Evolutionary conservation across 768 basidiomycete species (phyloP), one percentile per base, ranked within the genome.

Genomic region (Podaxis mareebaensis): DNA sequence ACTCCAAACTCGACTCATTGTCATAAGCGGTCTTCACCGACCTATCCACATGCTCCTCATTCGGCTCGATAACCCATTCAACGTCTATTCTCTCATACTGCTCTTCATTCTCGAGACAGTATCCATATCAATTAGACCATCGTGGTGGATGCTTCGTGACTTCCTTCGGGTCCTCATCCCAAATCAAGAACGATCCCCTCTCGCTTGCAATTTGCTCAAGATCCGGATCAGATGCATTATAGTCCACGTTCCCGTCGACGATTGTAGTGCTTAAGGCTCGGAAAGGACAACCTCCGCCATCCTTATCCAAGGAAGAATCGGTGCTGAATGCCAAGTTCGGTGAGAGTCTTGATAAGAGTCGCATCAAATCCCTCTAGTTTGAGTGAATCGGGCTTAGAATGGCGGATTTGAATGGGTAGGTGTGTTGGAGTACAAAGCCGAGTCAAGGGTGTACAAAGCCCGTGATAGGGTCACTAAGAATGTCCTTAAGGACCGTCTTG

Each of bases 361-460:
- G 61, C 64, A 48, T 68, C 68, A 0, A 44, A 48, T 4, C 66
- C 68, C 44, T 67, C 64, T 11, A 67, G 59, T 11, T 49, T 22
- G 17, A 53, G 51, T 4, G 62, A 57, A 11, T 38, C 20, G 3
- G 48, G 17, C 46, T 30, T n/a, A 54, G 15, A 15, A 57, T 38
- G 4, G 24, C 46, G 3, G 30, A 22, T 17, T 42, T 11, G 40
- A 53, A 52, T n/a, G 67, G 53, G 22, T 70, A 68, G 6, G 65
- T 40, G n/a, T 66, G 57, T 3, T 42, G 17, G 38, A 70, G 67
- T 7, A 64, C 65, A 48, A 68, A 70, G 13, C 69, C 69, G 12
- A 68, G 52, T 4, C 26, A 4, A 22, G 65, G 66, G 15, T 65
- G 67, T 4, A 53, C 39, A 2, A 48, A 39, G 13, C 62, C 38